Conservation (phyloP, 139 green algal species). For the Volvox reticuliferus region DNA sequence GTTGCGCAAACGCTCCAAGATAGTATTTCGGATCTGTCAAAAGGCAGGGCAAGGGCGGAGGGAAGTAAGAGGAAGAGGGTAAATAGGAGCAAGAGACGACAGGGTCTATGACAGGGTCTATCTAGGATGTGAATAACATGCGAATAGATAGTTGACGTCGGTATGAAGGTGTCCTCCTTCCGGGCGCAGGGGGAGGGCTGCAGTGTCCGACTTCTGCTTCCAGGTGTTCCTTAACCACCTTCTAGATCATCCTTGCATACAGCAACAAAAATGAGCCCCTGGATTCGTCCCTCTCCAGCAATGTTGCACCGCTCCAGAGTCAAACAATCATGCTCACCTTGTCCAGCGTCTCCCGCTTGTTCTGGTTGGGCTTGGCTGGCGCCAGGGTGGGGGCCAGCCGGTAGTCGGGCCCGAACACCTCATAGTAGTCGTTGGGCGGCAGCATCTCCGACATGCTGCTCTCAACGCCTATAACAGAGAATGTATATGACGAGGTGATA, state of each 20-base stretch:
- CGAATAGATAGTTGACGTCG: not conserved
- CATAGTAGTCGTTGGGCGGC: conserved; percentile 93
- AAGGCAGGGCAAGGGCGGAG: no score
- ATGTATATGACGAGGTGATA: no score
- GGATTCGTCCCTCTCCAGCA: not conserved
- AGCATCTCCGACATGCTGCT: conserved; percentile 78
- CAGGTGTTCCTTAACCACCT: not conserved
- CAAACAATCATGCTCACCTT: not conserved
- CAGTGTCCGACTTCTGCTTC: no score
- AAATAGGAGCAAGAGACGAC: not conserved
- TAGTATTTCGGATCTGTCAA: conserved; percentile 8
- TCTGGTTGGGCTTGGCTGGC: conserved; percentile 54
- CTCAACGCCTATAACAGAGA: conserved; percentile 52
- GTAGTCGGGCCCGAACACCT: conserved; percentile 89
- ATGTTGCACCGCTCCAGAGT: not conserved
- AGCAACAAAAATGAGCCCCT: not conserved
- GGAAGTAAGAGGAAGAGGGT: not conserved
- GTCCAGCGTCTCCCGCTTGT: conserved; percentile 67
- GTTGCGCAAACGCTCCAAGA: conserved; percentile 47
- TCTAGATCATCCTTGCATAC: not conserved
- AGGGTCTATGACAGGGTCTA: not conserved
- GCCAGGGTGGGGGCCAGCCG: conserved; percentile 68
- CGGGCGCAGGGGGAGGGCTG: no score
- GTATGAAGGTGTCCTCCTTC: no score
- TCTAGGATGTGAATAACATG: not conserved